Percentiles rank a stretch among this genome's conserved stretches.
Conservation (phyloP, 306 rosid genomes). For the Myrica gale region DNA sequence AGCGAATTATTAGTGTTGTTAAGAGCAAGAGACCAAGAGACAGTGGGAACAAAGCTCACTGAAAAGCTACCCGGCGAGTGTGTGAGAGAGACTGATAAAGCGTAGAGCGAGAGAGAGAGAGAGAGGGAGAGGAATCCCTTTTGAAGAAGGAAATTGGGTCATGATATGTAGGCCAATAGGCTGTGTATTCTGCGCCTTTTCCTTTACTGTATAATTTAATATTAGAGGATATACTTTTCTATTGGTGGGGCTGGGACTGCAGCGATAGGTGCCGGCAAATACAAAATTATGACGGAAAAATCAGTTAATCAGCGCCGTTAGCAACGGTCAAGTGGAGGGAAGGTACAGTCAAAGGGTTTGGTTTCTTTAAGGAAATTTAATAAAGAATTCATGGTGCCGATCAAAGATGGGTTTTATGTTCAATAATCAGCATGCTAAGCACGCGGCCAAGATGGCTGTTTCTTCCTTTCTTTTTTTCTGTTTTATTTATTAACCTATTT, state of each 20-base stretch:
- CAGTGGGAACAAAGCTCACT: conserved; percentile 28
- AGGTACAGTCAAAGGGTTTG: conserved; percentile 10
- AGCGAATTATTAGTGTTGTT: neutral
- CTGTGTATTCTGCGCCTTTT: conserved; percentile 17
- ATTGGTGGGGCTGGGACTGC: conserved; percentile 16
- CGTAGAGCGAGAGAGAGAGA: conserved; percentile 1
- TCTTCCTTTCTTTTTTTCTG: neutral
- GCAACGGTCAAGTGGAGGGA: conserved; percentile 40
- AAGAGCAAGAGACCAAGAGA: neutral
- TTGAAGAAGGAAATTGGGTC: conserved; percentile 7
- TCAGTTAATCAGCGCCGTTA: conserved; percentile 30
- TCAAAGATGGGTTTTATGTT: conserved; percentile 44
- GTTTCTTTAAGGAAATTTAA: neutral
- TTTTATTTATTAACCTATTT: neutral
- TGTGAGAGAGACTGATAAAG: neutral
- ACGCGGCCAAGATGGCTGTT: conserved; percentile 39
- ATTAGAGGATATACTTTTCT: neutral
- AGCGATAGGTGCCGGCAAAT: neutral
- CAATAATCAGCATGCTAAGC: conserved; percentile 47
- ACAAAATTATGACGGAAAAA: neutral
- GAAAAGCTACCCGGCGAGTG: neutral
- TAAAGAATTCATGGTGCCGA: conserved; percentile 19
- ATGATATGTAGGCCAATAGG: conserved; percentile 22
- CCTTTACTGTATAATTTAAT: neutral
- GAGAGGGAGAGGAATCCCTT: neutral